A percentile compares a stretch with the other conserved stretches of the same genome.
Evolutionary conservation across 441 rosid species (phyloP).

Genomic region (Lagerstroemia fauriei): DNA sequence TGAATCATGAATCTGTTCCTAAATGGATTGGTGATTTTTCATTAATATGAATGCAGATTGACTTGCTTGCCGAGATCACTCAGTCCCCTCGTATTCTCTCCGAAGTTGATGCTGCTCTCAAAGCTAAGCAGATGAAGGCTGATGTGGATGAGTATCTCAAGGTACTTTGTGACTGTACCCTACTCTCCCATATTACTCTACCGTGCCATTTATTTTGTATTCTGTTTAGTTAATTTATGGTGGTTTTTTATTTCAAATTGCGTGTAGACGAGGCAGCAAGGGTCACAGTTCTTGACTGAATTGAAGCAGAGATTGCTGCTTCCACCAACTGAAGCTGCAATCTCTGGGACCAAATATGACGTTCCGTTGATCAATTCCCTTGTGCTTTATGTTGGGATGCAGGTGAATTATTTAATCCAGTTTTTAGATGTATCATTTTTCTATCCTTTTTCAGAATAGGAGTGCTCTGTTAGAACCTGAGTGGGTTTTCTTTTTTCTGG

Average conservation of each 20-base stretch:
- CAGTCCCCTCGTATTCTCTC: constrained; percentile 84
- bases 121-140: constrained; percentile 80
- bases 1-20: background rate
- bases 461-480: background rate
- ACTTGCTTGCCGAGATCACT: constrained; percentile 87
- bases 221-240: too few relatives aligned
- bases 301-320: constrained; percentile 83
- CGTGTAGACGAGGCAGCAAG: constrained; percentile 59
- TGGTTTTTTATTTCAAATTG: background rate
- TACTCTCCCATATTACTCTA: background rate
- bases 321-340: constrained; percentile 65
- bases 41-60: constrained; percentile 58
- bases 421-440: background rate
- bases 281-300: constrained; percentile 69
- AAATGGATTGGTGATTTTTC: background rate
- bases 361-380: constrained; percentile 92
- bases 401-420: constrained; percentile 45
- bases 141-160: constrained; percentile 94
- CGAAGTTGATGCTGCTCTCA: constrained; percentile 90
- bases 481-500: background rate
- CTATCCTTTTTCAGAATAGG: background rate
- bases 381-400: constrained; percentile 96
- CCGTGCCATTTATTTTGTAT: background rate
- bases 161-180: constrained; percentile 38
- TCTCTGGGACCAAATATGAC: constrained; percentile 88